Evolutionary conservation across 1,284 basidiomycete genomes (phyloP).

Genomic region (Puccinia horiana): DNA sequence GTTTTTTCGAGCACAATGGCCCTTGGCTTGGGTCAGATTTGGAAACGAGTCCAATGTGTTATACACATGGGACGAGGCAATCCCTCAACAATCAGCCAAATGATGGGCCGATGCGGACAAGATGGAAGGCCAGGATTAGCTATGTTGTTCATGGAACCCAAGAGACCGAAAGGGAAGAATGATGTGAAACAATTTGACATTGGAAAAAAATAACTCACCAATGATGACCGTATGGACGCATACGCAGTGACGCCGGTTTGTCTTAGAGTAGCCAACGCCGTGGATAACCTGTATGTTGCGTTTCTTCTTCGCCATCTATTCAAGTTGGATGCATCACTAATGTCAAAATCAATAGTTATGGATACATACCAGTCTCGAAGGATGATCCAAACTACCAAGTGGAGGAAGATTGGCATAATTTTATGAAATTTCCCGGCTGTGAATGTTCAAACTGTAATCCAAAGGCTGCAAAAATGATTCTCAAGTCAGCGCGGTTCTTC

Average conservation of each 20-base stretch:
- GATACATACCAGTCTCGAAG: not conserved
- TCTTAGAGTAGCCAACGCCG: not conserved
- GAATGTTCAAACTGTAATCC: conserved; percentile 17
- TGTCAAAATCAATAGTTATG: not conserved
- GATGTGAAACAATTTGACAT: not conserved
- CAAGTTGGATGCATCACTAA: too few relatives aligned
- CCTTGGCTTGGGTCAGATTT: not conserved
- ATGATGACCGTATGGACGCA: not conserved
- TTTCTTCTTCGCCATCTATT: too few relatives aligned
- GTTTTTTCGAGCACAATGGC: conserved; percentile 9
- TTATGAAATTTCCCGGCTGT: not conserved
- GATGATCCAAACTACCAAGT: not conserved
- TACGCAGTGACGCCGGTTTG: not conserved
- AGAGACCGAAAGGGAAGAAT: not conserved
- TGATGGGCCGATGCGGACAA: not conserved
- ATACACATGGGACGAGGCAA: not conserved
- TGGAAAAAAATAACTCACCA: not conserved
- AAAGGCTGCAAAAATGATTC: not conserved
- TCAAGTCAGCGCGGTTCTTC: not conserved
- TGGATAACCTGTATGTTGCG: not conserved
- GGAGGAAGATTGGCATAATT: not conserved
- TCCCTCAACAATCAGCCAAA: too few relatives aligned
- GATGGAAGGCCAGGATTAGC: not conserved
- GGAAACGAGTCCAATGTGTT: conserved; percentile 8
- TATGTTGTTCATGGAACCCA: not conserved